Evolutionary conservation across 139 green algal species (phyloP), one percentile per base, ranked within the genome.

Genomic region (Pleodorina starrii): DNA sequence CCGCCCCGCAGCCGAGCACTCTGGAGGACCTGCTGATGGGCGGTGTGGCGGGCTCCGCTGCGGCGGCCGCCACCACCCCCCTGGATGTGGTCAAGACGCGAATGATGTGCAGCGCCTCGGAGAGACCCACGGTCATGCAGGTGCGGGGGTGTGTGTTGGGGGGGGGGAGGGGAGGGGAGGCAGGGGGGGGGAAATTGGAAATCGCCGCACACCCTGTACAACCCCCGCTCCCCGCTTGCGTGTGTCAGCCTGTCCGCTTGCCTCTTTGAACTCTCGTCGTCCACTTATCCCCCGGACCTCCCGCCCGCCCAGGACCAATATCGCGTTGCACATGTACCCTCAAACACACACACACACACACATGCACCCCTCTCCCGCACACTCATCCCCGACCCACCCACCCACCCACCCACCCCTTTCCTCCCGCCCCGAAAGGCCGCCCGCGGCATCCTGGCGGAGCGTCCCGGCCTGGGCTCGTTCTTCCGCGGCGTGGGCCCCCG

Each of bases 71-170:
- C 38, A 99, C 97, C 16, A 99, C 96, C 1, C 97, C 97, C 0
- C 88, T 99, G 82, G 97, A 99, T 79, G 97, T 99, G 10, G 89
- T 99, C 40, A 99, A 99, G 91, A 99, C 97, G 11, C 91, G 95
- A 51, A 98, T 99, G 96, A 98, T 98, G 96, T 97, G 94, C 93
- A 93, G 76, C 44, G 96, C 97, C 11, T 92, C 91, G 36, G 85
- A 36, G 32, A 82, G 94, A 19, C 97, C 96, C 0, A 96, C 94
- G 35, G 91, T 98, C 46, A 44, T 90, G 35, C 40, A 73, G 78
- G 78, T 85, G 51, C 0, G 74, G 42, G 23, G 6, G 48, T 10
- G 48, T 21, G 48, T 12, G 48, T 12, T 10, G 48, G 48, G 48
- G 11, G 48, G 48, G n/a, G n/a, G n/a, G n/a, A n/a, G n/a, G n/a